Percentiles rank a stretch among this genome's conserved stretches.
Evolutionary conservation across 2,329 filamentous ascomycete genomes (phyloP).

Genomic region (Aplosporella prunicola): DNA sequence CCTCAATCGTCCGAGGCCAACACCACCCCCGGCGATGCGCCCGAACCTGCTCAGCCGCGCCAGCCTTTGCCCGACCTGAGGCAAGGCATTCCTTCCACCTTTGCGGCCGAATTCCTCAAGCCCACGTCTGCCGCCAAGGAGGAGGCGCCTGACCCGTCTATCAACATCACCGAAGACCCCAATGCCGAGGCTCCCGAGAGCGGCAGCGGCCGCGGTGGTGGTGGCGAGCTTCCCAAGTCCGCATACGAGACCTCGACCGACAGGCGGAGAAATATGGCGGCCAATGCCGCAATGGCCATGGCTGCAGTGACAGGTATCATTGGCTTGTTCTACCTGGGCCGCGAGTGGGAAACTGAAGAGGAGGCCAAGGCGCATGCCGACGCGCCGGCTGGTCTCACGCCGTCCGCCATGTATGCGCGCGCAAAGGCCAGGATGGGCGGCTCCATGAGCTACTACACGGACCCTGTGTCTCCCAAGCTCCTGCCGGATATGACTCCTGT

Average conservation of each 20-base stretch:
- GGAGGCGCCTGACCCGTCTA: constrained; percentile 10
- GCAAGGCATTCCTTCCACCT: constrained; percentile 87
- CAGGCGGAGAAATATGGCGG: constrained; percentile 64
- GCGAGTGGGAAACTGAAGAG: constrained; percentile 72
- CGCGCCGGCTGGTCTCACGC: constrained; percentile 69
- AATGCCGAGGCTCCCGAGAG: constrained; percentile 36
- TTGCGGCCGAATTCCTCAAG: constrained; percentile 62
- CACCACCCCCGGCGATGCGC: constrained; percentile 30
- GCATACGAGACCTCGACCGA: constrained; percentile 89
- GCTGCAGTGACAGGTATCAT: constrained; percentile 48
- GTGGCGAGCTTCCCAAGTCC: constrained; percentile 61
- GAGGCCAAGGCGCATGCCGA: constrained; percentile 61
- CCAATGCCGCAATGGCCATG: constrained; percentile 62
- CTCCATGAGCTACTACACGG: constrained; percentile 84
- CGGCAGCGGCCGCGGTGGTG: constrained; percentile 44
- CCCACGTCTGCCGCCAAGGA: constrained; percentile 20
- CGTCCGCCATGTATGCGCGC: constrained; percentile 70
- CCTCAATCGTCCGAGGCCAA: constrained; percentile 26
- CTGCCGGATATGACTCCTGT: constrained; percentile 72
- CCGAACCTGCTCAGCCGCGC: constrained; percentile 38
- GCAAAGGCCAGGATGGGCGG: constrained; percentile 64
- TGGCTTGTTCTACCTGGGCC: constrained; percentile 65
- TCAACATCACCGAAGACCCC: constrained; percentile 48
- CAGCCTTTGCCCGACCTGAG: constrained; percentile 80
- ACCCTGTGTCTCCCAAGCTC: constrained; percentile 89